phyloP scores from a whole-genome alignment of 345 rosid species.

The Pistacia vera region DNA sequence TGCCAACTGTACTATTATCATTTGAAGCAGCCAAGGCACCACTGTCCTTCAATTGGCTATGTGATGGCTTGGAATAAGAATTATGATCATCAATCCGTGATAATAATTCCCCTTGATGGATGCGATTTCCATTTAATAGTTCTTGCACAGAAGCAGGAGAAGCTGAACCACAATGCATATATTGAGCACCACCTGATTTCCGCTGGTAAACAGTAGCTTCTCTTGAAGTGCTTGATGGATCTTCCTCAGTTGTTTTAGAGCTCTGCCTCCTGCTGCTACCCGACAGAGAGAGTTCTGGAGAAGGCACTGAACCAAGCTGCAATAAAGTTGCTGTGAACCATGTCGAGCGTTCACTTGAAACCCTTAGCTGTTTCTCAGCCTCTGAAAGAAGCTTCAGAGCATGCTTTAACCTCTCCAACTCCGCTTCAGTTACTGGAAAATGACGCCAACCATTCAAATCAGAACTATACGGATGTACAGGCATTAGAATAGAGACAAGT shows the following conservation, averaged over 20 bases:
- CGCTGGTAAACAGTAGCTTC: constrained; percentile 59
- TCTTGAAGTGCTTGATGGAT: constrained; percentile 69
- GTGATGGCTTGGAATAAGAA: constrained; percentile 45
- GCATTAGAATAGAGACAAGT: too few relatives aligned
- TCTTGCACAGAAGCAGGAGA: constrained; percentile 58
- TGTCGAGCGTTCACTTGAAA: constrained; percentile 89
- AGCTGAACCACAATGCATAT: constrained; percentile 43
- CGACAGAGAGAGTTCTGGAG: constrained; percentile 70
- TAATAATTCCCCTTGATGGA: constrained; percentile 42
- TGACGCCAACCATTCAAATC: constrained; percentile 14
- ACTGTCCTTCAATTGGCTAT: constrained; percentile 35
- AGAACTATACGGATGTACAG: not conserved
- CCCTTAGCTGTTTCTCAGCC: constrained; percentile 88
- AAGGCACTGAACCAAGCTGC: constrained; percentile 90
- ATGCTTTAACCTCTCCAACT: constrained; percentile 84
- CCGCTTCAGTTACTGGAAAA: constrained; percentile 75
- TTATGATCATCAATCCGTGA: constrained; percentile 39
- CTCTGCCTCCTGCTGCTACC: constrained; percentile 86
- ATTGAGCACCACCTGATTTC: constrained; percentile 55
- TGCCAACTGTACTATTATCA: constrained; percentile 42
- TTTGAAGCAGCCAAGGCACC: constrained; percentile 39
- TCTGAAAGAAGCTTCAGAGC: constrained; percentile 96
- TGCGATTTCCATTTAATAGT: constrained; percentile 43
- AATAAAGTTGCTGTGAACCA: constrained; percentile 96
- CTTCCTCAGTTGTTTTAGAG: constrained; percentile 83